Evolutionary conservation across 371 early-diverging fungal genomes (phyloP), one percentile per base, ranked within the genome.

Genomic region (Globomyces sp.): DNA sequence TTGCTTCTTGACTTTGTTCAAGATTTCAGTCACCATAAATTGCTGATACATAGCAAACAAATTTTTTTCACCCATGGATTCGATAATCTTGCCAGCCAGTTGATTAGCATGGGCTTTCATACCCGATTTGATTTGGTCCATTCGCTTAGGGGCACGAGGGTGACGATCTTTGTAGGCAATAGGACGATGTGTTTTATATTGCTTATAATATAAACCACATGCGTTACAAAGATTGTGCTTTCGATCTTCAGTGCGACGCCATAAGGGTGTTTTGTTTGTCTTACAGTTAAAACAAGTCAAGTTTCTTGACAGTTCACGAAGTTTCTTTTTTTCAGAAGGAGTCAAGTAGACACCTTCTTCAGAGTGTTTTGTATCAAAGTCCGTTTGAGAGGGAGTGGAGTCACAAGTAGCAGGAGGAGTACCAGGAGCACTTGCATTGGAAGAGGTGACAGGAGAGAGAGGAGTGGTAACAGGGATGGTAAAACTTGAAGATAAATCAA

Each of bases 151-250:
- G 6, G 39, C 42, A 13, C 63, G 42, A 8, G 63, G 63, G 6
- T 63, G 49, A 13, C 44, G 39, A 49, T 63, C 63, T 49, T 63
- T 63, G 63, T 63, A 63, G 13, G 63, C 63, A 4, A 63, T 39
- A 6, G 90, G 90, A 10, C 90, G 82, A 61, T 90, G 89, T 2
- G 77, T 79, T 13, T 86, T 83, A 71, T 89, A 88, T 64, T 87
- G 88, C 75, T 89, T 90, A 64, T 81, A 88, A 74, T 89, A 92
- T n/a, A 90, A 77, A 34, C 90, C 90, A 71, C 92, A 92, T 1
- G 92, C 91, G 74, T 92, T 92, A 75, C 91, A 92, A 8, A 92
- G 80, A n/a, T 85, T 84, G 65, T 90, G 89, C 49, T 79, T 76
- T 45, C 87, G 82, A 66, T 91, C 91, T 37, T 87, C 85, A 39